Conservation (phyloP, 805 yeast species). For the Danielozyma ontarioensis region DNA sequence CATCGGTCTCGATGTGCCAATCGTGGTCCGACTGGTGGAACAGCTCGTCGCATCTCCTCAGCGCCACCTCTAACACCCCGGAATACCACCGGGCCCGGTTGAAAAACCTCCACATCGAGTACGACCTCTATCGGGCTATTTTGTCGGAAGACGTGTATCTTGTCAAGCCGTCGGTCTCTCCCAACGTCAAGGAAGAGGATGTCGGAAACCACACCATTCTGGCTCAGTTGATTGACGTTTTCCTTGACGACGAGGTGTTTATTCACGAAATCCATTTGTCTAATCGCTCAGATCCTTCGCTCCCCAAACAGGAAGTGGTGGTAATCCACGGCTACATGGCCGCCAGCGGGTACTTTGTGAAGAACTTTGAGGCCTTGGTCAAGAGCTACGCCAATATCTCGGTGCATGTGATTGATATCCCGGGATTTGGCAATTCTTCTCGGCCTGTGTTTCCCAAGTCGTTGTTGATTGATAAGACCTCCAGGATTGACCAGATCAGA, state of each 20-base stretch:
- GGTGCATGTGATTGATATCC: conserved; percentile 36
- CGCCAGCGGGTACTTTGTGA: conserved; percentile 37
- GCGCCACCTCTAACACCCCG: conserved; percentile 8
- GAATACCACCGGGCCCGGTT: conserved; percentile 13
- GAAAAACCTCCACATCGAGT: conserved; percentile 25
- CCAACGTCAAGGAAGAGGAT: background rate
- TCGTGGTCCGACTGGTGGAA: conserved; percentile 38
- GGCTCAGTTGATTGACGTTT: conserved; percentile 26
- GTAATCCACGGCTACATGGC: conserved; percentile 43
- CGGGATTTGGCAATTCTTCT: conserved; percentile 41
- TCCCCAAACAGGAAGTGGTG: conserved; percentile 17
- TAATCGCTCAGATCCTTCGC: conserved; percentile 11
- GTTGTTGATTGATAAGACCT: conserved; percentile 17
- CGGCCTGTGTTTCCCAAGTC: conserved; percentile 32
- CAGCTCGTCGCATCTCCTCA: conserved; percentile 17
- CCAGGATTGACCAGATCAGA: conserved; percentile 18
- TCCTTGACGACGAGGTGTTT: conserved; percentile 19
- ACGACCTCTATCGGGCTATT: conserved; percentile 28
- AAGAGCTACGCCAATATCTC: conserved; percentile 25
- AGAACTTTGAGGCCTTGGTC: conserved; percentile 30
- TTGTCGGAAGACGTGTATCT: conserved; percentile 25
- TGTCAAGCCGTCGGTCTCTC: background rate
- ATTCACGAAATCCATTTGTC: conserved; percentile 34
- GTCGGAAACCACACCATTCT: background rate
- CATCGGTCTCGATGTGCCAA: conserved; percentile 18